Evolutionary conservation across 345 rosid species (phyloP).

Genomic region (Combretum micranthum): DNA sequence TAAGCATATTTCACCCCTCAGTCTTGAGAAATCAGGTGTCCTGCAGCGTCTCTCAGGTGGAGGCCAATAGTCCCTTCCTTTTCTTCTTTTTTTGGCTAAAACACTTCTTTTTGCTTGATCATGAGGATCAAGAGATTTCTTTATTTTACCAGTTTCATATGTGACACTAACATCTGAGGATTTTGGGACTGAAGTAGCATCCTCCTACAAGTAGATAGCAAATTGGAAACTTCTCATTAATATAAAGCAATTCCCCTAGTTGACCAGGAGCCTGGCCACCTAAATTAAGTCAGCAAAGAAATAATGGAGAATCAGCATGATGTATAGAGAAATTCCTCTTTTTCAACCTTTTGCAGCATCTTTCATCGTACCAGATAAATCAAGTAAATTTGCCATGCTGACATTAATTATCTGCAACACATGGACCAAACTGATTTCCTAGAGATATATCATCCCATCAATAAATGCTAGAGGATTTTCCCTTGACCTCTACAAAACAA

Average conservation of each 20-base stretch:
- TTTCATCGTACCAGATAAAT: too few relatives aligned
- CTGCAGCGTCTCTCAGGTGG: too few relatives aligned
- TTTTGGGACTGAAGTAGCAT: conserved; percentile 24
- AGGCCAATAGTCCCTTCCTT: too few relatives aligned
- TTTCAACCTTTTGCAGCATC: conserved; percentile 34
- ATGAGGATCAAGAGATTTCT: conserved; percentile 33
- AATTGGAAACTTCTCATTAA: conserved; percentile 42
- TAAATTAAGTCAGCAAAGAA: conserved; percentile 37
- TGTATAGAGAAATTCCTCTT: conserved; percentile 27
- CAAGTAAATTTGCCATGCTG: too few relatives aligned
- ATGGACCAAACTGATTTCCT: too few relatives aligned
- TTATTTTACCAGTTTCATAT: conserved; percentile 29
- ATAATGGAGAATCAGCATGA: conserved; percentile 38
- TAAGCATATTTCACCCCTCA: conserved; percentile 58
- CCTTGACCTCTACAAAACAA: too few relatives aligned
- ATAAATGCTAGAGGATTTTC: too few relatives aligned
- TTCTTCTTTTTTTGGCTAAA: too few relatives aligned
- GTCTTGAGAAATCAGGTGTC: conserved; percentile 51
- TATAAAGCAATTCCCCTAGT: conserved; percentile 31
- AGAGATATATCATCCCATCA: too few relatives aligned
- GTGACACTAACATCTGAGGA: conserved; percentile 27
- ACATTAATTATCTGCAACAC: too few relatives aligned
- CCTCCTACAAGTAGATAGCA: conserved; percentile 51
- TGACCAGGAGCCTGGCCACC: conserved; percentile 31
- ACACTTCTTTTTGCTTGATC: conserved; percentile 33